These are phyloP conservation scores for Ogataea paradorogensis DNA, from an alignment of 805 yeast species.

Conservation along the genomic window DNA sequence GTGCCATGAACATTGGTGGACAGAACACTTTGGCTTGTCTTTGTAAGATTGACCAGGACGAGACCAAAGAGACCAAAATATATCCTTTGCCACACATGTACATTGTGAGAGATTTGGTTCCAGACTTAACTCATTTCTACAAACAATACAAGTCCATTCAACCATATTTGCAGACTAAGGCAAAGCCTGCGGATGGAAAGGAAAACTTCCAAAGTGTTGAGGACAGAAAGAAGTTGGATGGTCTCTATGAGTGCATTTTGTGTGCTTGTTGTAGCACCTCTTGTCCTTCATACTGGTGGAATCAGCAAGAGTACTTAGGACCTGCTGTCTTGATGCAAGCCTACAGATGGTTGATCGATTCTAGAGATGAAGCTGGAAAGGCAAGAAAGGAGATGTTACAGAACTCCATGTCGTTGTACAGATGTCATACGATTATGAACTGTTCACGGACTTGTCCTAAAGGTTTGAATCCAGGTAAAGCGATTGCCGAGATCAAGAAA, in stretches of 20 bases:
- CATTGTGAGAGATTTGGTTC: slow-evolving; percentile 94
- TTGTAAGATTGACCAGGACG: slow-evolving; percentile 86
- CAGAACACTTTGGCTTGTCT: slow-evolving; percentile 95
- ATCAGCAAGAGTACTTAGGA: slow-evolving; percentile 96
- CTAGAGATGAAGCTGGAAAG: slow-evolving; percentile 87
- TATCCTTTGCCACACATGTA: slow-evolving; percentile 98
- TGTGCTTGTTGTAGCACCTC: slow-evolving; percentile 99
- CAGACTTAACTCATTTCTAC: slow-evolving; percentile 96
- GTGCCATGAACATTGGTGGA: slow-evolving; percentile 99
- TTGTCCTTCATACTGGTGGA: slow-evolving; percentile 99
- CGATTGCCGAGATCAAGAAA: slow-evolving; percentile 96
- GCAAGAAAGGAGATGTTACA: slow-evolving; percentile 85
- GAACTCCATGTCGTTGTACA: slow-evolving; percentile 95
- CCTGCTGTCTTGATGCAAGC: slow-evolving; percentile 99
- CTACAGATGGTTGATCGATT: slow-evolving; percentile 96
- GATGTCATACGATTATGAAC: slow-evolving; percentile 99
- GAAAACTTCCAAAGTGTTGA: slow-evolving; percentile 88
- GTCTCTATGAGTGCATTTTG: slow-evolving; percentile 93
- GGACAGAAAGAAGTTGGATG: slow-evolving; percentile 95
- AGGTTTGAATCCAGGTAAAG: slow-evolving; percentile 95
- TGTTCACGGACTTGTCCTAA: slow-evolving; percentile 98
- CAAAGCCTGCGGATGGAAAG: slow-evolving; percentile 79
- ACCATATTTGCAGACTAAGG: slow-evolving; percentile 86
- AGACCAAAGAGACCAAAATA: slow-evolving; percentile 72
- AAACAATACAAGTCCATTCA: slow-evolving; percentile 97